Evolutionary conservation across 805 yeast genomes (phyloP).

Genomic region (Teunomyces stri): DNA sequence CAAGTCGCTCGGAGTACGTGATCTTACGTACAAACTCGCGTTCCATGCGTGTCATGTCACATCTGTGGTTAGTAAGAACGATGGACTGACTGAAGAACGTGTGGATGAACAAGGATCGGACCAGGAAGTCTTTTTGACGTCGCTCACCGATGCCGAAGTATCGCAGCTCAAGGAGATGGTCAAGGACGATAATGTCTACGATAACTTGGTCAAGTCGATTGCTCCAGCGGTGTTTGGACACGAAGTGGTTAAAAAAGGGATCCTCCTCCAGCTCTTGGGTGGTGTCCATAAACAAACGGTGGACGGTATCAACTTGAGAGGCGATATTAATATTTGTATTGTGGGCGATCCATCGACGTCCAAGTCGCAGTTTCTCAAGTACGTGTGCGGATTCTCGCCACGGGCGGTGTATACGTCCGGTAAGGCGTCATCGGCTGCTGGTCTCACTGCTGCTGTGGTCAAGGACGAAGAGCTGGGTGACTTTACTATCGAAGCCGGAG

Average conservation of each 20-base stretch:
- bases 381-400: constrained; percentile 87
- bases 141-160: constrained; percentile 78
- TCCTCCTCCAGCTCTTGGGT: constrained; percentile 81
- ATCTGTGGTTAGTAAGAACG: constrained; percentile 46
- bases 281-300: constrained; percentile 94
- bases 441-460: constrained; percentile 96
- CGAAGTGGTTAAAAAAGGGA: constrained; percentile 89
- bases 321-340: constrained; percentile 92
- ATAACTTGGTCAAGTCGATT: constrained; percentile 79
- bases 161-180: constrained; percentile 87
- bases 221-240: constrained; percentile 98
- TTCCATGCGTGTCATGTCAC: constrained; percentile 89
- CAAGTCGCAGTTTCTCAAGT: constrained; percentile 91
- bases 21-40: constrained; percentile 86
- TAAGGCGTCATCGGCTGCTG: constrained; percentile 98
- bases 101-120: constrained; percentile 19
- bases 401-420: constrained; percentile 97
- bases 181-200: constrained; percentile 79
- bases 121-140: constrained; percentile 76
- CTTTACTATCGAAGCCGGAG: constrained; percentile 97
- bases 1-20: constrained; percentile 89
- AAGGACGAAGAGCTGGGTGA: constrained; percentile 97
- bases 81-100: constrained; percentile 14
- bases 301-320: constrained; percentile 93
- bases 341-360: constrained; percentile 99